phyloP scores from a whole-genome alignment of 2,329 filamentous ascomycete species.

The Pseudogymnoascus sp. region DNA sequence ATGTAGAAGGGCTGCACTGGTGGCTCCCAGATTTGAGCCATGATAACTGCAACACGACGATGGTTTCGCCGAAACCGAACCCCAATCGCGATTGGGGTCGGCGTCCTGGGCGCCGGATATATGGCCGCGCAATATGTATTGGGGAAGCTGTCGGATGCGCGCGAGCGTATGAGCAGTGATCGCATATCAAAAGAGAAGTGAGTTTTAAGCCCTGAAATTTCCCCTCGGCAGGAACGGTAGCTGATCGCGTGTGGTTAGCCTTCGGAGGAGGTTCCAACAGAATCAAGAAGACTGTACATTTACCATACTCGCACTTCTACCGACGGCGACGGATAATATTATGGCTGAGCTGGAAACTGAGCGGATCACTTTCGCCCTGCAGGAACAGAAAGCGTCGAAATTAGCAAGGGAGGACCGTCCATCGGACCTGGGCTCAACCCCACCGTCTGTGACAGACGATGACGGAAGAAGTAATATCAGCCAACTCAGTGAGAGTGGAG shows the following conservation, averaged over 20 bases:
- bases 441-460: slow-evolving; percentile 67
- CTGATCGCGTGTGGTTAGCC: slow-evolving; percentile 40
- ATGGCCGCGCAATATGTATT: slow-evolving; percentile 88
- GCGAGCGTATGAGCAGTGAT: slow-evolving; percentile 94
- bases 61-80: slow-evolving; percentile 92
- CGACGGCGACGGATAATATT: slow-evolving; percentile 84
- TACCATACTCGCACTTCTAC: slow-evolving; percentile 90
- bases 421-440: slow-evolving; percentile 32
- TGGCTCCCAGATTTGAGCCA: slow-evolving; percentile 26
- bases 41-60: slow-evolving; percentile 67
- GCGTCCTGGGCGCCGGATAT: slow-evolving; percentile 83
- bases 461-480: slow-evolving; percentile 70
- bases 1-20: slow-evolving; percentile 7
- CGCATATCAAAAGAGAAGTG: slow-evolving; percentile 96
- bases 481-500: slow-evolving; percentile 69
- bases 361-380: slow-evolving; percentile 83
- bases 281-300: slow-evolving; percentile 99
- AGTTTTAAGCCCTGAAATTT: slow-evolving; percentile 22
- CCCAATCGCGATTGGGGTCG: slow-evolving; percentile 78
- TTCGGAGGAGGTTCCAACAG: slow-evolving; percentile 93
- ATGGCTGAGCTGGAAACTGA: slow-evolving; percentile 84
- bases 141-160: slow-evolving; percentile 82
- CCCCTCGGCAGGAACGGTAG: slow-evolving; percentile 4
- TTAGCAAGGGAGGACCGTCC: slow-evolving; percentile 44
- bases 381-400: slow-evolving; percentile 79